Conservation (phyloP, 805 yeast species). For the Wickerhamiella galacta region DNA sequence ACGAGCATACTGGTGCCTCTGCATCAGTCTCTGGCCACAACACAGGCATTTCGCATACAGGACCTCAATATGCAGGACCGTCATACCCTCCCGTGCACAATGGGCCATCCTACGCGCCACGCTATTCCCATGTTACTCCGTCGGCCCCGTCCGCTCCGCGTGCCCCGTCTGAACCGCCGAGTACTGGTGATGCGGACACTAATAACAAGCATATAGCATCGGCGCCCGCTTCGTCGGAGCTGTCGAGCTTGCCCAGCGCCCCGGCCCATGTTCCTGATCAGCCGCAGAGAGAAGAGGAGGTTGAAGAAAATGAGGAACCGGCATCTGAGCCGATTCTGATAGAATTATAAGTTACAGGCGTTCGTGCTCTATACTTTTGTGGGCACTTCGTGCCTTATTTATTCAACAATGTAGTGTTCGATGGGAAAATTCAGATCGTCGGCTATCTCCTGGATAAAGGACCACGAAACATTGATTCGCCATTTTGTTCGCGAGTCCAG, state of each 20-base stretch:
- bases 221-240: neutral
- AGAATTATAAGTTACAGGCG: slow-evolving; percentile 9
- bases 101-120: neutral
- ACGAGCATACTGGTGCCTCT: no score
- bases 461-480: slow-evolving; percentile 65
- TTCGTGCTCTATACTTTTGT: neutral
- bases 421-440: slow-evolving; percentile 49
- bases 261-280: neutral
- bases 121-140: neutral
- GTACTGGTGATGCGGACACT: no score
- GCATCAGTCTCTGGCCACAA: no score
- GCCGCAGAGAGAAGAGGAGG: neutral
- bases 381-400: slow-evolving; percentile 1
- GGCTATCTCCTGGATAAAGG: slow-evolving; percentile 41
- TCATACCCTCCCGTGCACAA: no score
- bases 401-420: slow-evolving; percentile 38
- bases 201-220: no score
- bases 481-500: slow-evolving; percentile 56
- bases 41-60: no score
- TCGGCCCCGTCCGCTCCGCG: neutral
- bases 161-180: neutral
- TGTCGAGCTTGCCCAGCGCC: neutral
- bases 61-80: no score
- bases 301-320: neutral
- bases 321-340: slow-evolving; percentile 8